phyloP scores from a whole-genome alignment of 176 grass and related monocot species.

The Cenchrus purpureus region DNA sequence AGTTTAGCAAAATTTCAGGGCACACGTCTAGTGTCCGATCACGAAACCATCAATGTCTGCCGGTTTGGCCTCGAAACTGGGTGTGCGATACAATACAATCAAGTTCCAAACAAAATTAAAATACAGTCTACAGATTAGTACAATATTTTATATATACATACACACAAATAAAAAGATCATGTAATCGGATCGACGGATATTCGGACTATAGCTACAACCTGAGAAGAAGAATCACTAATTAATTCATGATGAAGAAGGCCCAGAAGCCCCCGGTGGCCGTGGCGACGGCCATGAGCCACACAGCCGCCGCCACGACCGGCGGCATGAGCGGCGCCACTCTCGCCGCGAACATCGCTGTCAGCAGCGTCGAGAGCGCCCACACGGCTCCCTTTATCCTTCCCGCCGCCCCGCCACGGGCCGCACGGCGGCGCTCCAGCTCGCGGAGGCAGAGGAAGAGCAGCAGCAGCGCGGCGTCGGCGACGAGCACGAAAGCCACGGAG shows the following conservation, averaged over 20 bases:
- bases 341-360: slow-evolving; percentile 1
- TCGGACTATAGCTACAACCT: too few species aligned
- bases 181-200: too few species aligned
- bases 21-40: too few species aligned
- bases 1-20: too few species aligned
- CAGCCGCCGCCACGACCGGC: background rate
- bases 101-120: too few species aligned
- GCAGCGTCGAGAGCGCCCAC: slow-evolving; percentile 22
- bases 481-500: slow-evolving; percentile 1
- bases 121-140: too few species aligned
- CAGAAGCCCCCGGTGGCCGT: background rate
- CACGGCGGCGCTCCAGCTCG: background rate
- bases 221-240: too few species aligned
- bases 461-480: background rate
- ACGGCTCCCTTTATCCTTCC: background rate
- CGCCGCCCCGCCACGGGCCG: background rate
- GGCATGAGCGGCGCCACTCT: slow-evolving; percentile 33
- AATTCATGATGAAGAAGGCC: background rate
- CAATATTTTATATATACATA: too few species aligned
- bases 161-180: too few species aligned
- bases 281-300: background rate
- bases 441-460: slow-evolving; percentile 6
- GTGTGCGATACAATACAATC: too few species aligned
- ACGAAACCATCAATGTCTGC: too few species aligned
- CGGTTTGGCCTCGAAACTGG: too few species aligned